Evolutionary conservation across 2,329 filamentous ascomycete species (phyloP), one percentile per base, ranked within the genome.

Genomic region (Pseudogymnoascus sp.): DNA sequence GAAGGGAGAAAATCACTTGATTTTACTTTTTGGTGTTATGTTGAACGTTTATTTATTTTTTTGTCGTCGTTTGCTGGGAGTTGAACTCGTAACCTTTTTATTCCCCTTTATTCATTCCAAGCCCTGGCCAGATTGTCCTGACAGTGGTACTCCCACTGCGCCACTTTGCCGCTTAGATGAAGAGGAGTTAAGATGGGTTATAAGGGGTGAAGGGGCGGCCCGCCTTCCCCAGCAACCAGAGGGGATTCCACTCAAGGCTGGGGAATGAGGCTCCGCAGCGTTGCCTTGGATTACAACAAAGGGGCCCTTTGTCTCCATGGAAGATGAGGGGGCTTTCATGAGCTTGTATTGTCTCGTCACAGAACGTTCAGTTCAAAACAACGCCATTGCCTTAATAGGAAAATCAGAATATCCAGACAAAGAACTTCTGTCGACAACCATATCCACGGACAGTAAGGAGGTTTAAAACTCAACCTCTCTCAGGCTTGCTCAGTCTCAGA

Each of bases 111-210:
- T 55, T 52, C 21, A 21, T 4, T 48, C 48, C 29, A 7, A 12
- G n/a, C 48, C 48, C 48, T 55, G 48, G 48, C 48, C 48, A 55
- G 48, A 55, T 55, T 55, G 48, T 55, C 48, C 48, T 21, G 48
- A 35, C 29, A 55, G 48, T 55, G 48, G 48, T 55, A 55, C 48
- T 55, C n/a, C 48, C 48, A 55, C 48, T 55, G 48, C 48, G 48
- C 48, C 48, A 55, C 48, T 55, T 29, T 55, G 48, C 48, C 48
- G 48, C 48, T 55, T 55, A 35, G 33, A 35, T 55, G 5, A 55
- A 21, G 29, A 33, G 3, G n/a, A 33, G n/a, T 55, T 13, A 55
- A 55, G 2, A 13, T 35, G 9, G 48, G 29, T 55, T 55, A 55
- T 35, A 21, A 55, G 13, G 48, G 29, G 48, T 12, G 8, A 15